Conservation (phyloP, 2,329 filamentous ascomycete species). For the Phoma herbarum region DNA sequence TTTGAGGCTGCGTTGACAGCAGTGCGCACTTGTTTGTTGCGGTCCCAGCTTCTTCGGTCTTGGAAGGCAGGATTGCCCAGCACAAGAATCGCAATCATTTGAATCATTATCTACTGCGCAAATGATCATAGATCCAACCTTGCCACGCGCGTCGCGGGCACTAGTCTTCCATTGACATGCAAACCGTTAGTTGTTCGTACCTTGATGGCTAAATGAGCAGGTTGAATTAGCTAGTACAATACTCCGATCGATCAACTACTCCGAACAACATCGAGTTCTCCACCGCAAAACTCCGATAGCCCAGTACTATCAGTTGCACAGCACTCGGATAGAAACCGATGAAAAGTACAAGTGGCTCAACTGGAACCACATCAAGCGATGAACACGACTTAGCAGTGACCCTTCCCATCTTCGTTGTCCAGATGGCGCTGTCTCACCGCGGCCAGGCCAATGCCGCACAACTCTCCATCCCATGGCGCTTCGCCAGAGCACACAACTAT, state of each 20-base stretch:
- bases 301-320: neutral
- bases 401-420: neutral
- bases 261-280: slow-evolving; percentile 1
- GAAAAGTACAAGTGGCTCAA: neutral
- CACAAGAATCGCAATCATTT: slow-evolving; percentile 15
- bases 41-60: neutral
- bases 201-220: slow-evolving; percentile 14
- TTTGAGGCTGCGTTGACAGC: slow-evolving; percentile 10
- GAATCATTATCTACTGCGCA: neutral
- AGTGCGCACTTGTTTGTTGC: slow-evolving; percentile 2
- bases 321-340: neutral
- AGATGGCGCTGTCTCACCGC: slow-evolving; percentile 21
- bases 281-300: neutral
- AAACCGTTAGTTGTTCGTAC: neutral
- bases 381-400: neutral
- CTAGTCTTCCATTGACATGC: neutral
- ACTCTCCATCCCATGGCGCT: slow-evolving; percentile 27
- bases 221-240: slow-evolving; percentile 16
- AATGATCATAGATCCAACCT: neutral
- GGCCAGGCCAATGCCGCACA: slow-evolving; percentile 21
- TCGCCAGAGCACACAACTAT: slow-evolving; percentile 42
- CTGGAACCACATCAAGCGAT: too few relatives aligned
- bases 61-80: slow-evolving; percentile 4
- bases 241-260: slow-evolving; percentile 9
- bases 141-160: neutral